Percentiles rank a stretch among this genome's conserved stretches.
Conservation (phyloP, 768 basidiomycete species). For the Kwoniella newhampshirensis region DNA sequence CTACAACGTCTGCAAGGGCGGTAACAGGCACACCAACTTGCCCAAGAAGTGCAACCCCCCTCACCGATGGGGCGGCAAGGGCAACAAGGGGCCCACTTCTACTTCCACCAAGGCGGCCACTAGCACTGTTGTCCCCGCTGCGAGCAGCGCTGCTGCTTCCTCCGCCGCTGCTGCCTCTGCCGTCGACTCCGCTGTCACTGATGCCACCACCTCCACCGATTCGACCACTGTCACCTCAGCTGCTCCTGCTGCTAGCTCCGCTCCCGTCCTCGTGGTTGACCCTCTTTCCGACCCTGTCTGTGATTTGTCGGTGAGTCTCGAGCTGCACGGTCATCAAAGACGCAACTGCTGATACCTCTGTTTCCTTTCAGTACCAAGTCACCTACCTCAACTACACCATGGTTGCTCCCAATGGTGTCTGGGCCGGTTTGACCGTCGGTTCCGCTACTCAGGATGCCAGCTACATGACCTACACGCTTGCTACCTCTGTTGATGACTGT, state of each 20-base stretch:
- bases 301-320: slow-evolving; percentile 9
- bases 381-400: slow-evolving; percentile 34
- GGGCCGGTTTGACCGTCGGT: slow-evolving; percentile 34
- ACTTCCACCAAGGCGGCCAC: slow-evolving; percentile 11
- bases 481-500: slow-evolving; percentile 34
- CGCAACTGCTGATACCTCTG: neutral
- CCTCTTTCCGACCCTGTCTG: slow-evolving; percentile 27
- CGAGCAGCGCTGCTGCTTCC: slow-evolving; percentile 8
- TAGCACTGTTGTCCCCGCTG: slow-evolving; percentile 6
- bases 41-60: slow-evolving; percentile 31
- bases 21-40: slow-evolving; percentile 25
- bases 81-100: neutral
- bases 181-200: slow-evolving; percentile 10
- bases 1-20: slow-evolving; percentile 31
- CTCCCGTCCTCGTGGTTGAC: slow-evolving; percentile 1
- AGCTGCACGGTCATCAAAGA: neutral
- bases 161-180: slow-evolving; percentile 16
- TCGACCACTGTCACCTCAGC: neutral
- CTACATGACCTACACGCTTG: slow-evolving; percentile 45
- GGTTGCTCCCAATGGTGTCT: slow-evolving; percentile 36
- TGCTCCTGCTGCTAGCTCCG: neutral
- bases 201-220: slow-evolving; percentile 6
- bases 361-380: slow-evolving; percentile 22
- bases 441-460: slow-evolving; percentile 34
- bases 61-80: slow-evolving; percentile 10